Conservation (phyloP, 352 stramenopile species). For the Phytophthora foliorum region DNA sequence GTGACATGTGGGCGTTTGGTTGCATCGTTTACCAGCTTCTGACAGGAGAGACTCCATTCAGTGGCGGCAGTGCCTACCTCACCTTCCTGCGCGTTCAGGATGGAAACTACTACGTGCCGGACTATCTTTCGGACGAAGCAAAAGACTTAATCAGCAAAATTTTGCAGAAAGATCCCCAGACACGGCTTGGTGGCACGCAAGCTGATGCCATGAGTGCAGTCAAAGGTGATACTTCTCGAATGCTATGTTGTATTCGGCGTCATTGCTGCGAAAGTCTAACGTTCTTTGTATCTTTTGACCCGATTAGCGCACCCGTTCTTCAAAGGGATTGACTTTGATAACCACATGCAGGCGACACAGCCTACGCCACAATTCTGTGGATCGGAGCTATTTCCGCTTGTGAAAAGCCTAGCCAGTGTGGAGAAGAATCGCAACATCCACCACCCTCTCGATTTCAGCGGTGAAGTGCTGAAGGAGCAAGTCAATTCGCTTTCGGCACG, state of each 20-base stretch:
- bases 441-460: slow-evolving; percentile 35
- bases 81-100: slow-evolving; percentile 83
- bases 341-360: slow-evolving; percentile 55
- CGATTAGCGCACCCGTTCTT: slow-evolving; percentile 82
- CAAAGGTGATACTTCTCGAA: slow-evolving; percentile 57
- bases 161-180: slow-evolving; percentile 54
- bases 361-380: slow-evolving; percentile 57
- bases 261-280: slow-evolving; percentile 1
- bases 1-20: slow-evolving; percentile 82
- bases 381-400: slow-evolving; percentile 53
- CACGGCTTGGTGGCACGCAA: slow-evolving; percentile 41
- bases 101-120: slow-evolving; percentile 62
- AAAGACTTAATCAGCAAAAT: slow-evolving; percentile 72
- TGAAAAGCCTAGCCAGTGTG: slow-evolving; percentile 46
- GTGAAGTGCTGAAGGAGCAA: slow-evolving; percentile 50
- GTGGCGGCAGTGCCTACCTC: slow-evolving; percentile 80
- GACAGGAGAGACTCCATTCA: slow-evolving; percentile 84
- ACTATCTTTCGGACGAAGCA: slow-evolving; percentile 69
- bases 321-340: slow-evolving; percentile 66
- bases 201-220: slow-evolving; percentile 50
- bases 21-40: slow-evolving; percentile 85
- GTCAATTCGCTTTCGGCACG: slow-evolving; percentile 44
- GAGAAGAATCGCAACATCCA: slow-evolving; percentile 45
- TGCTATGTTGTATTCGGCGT: not conserved
- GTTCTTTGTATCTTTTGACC: slow-evolving; percentile 3